Base-by-base conservation (phyloP, 306 rosid genomes). In the Prunus mira region DNA sequence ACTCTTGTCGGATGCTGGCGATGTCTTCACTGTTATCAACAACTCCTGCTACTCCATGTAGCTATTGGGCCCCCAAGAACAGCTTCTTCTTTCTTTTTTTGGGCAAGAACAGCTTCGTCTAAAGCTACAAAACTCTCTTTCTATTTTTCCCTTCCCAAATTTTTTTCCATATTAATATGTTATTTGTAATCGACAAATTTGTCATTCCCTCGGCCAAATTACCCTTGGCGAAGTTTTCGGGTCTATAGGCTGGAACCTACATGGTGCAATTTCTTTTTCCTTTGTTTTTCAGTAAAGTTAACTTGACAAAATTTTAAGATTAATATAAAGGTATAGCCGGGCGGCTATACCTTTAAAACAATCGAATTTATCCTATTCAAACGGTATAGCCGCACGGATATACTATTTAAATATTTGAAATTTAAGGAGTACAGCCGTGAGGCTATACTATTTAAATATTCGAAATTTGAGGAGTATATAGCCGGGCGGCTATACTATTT, bases 1-100 rank as follows among this genome's bases (percentile, higher is more conserved):
- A 73, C 78, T 22, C 28, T 79, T 18, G 52, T 22, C 32, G 30
- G 69, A 19, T 65, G 78, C 54, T 45, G 68, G 24, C 15, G 68
- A 41, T 43, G 51, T n/a, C 54, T 38, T 72, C 18, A 34, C 14
- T 55, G 11, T 25, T 14, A 67, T 13, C n/a, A 49, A 49, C 25
- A 69, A 27, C 65, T 20, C 51, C 71, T 49, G 15, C 54, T 49
- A 13, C 45, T 74, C 77, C 18, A 5, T 45, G 12, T 27, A 30
- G n/a, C 72, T 49, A 56, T 49, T 56, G 43, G 49, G 41, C 65
- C 41, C 22, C 27, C 15, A 43, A 34, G 2, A 51, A 61, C n/a
- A 74, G 78, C 78, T 75, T 51, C 51, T 67, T 34, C 51, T 41
- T 0, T 25, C 0, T 25, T 25, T 25, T 25, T 25, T 25, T 1